Percentiles rank a stretch among this genome's conserved stretches.
Evolutionary conservation across 2,329 filamentous ascomycete species (phyloP).

Genomic region (Waltergamsia citrina): DNA sequence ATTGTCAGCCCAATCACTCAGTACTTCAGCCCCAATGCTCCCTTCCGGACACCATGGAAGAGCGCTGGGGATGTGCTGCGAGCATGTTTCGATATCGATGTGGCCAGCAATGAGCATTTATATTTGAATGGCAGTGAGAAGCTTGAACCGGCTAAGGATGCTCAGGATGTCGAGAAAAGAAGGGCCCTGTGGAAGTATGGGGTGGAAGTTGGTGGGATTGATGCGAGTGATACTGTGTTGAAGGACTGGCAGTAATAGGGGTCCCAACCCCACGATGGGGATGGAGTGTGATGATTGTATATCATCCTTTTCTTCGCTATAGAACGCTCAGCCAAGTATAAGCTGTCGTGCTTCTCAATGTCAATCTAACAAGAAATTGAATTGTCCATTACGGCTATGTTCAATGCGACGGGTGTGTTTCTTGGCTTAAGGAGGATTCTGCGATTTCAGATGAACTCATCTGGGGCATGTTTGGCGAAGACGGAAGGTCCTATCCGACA

Average conservation of each 20-base stretch:
- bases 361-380: too few species aligned
- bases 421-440: too few species aligned
- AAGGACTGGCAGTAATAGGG: constrained; percentile 15
- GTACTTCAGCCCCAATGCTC: constrained; percentile 17
- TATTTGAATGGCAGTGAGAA: constrained; percentile 24
- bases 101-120: constrained; percentile 15
- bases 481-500: too few species aligned
- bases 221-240: constrained; percentile 15
- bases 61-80: constrained; percentile 20
- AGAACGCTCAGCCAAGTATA: too few species aligned
- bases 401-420: too few species aligned
- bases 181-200: constrained; percentile 20
- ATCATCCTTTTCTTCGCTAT: too few species aligned
- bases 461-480: too few species aligned
- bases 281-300: background rate
- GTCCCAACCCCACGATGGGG: too few species aligned
- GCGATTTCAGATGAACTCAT: too few species aligned
- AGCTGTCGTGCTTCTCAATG: too few species aligned
- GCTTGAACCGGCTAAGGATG: constrained; percentile 15
- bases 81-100: constrained; percentile 18
- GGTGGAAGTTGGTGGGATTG: constrained; percentile 13
- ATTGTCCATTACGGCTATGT: too few species aligned
- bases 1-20: constrained; percentile 12
- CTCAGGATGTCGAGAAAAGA: constrained; percentile 17
- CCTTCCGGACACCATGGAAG: constrained; percentile 17